phyloP scores from a whole-genome alignment of 148 eudicot species.

The Camellia lanceoleosa region DNA sequence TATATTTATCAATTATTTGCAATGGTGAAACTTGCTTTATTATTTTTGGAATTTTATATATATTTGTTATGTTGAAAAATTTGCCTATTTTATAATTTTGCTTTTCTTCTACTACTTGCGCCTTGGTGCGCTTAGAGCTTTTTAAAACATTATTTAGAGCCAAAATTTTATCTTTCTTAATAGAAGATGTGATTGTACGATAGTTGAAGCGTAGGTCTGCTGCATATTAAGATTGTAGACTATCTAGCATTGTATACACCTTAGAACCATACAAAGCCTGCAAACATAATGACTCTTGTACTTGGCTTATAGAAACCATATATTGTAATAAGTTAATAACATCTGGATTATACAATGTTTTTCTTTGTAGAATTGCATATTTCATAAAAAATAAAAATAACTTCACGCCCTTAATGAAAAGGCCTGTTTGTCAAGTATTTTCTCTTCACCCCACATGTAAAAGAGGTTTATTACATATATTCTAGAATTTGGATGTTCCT shows the following conservation, averaged over 20 bases:
- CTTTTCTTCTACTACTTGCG: too few species aligned
- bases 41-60: too few species aligned
- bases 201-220: neutral
- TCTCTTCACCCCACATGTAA: neutral
- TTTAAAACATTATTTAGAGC: too few species aligned
- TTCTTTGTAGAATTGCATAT: neutral
- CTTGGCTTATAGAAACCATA: neutral
- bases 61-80: too few species aligned
- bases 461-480: neutral
- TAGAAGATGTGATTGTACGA: neutral
- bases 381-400: neutral
- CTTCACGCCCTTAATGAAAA: neutral
- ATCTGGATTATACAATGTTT: neutral
- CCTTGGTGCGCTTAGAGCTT: too few species aligned
- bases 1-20: too few species aligned
- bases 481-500: neutral
- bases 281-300: neutral
- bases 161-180: too few species aligned
- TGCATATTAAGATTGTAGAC: neutral
- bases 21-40: too few species aligned
- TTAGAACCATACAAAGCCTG: neutral
- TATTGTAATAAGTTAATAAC: neutral
- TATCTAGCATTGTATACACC: neutral
- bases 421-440: neutral
- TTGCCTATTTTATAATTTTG: too few species aligned